Base-by-base conservation (phyloP, 2,329 filamentous ascomycete species). In the Alternaria gaisen region DNA sequence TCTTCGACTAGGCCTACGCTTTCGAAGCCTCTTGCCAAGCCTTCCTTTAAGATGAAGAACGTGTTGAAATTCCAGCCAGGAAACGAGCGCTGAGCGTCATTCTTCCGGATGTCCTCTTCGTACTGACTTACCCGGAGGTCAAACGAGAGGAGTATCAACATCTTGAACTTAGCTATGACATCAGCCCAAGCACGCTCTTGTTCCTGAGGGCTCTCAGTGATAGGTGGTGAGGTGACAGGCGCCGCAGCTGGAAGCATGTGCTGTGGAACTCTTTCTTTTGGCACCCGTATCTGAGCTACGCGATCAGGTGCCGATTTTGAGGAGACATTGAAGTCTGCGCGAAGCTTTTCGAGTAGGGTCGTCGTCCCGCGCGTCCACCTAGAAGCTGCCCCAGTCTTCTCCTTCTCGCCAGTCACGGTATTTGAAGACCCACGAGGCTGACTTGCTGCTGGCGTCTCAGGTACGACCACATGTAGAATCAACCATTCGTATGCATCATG, bases 21-120 rank as follows among this genome's bases (percentile, higher is more conserved):
- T 78, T 99, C 96, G 68, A 99, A 97, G 0, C 94, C 96, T 67
- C 92, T 87, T 1, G 95, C 94, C 36, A 99, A 82, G 0, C 95
- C 95, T 78, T 99, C 95, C 74, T 99, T 99, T 9, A 99, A 84
- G 16, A 99, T 94, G 77, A 99, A 99, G 77, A 99, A 99, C 0
- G 95, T 99, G 79, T 95, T 98, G 76, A 99, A 99, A 74, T 99
- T 99, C 95, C 95, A 99, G 0, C 95, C 95, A 0, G 95, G 95
- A 18, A 99, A 81, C 34, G 84, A 89, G 47, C 94, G 87, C 77
- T 98, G 94, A 0, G 90, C 87, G 70, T 98, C 94, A 73, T 94
- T 95, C 77, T 97, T 95, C 64, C 92, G 91, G 68, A 99, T 97
- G 69, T 99, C 95, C 61, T 97, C 94, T 78, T 99, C 95, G 77